A percentile compares a stretch with the other conserved stretches of the same genome.
Conservation (phyloP, 176 grass and related monocot genomes). For the Eleusine indica region DNA sequence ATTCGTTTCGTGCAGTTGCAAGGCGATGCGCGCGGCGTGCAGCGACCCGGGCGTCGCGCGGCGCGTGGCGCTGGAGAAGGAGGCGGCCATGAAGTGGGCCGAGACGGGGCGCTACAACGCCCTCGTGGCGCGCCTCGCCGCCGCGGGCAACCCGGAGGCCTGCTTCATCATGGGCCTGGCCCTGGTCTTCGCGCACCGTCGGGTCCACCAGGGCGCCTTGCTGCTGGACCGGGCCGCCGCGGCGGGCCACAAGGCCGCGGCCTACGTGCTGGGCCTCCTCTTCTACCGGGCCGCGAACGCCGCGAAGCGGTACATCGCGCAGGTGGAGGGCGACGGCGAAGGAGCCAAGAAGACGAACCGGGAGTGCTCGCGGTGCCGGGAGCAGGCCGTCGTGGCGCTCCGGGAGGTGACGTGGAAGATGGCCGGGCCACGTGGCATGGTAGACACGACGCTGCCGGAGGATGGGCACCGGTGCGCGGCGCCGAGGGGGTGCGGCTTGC, state of each 20-base stretch:
- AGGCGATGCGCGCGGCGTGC: neutral
- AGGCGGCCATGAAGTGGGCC: slow-evolving; percentile 22
- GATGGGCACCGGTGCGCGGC: neutral
- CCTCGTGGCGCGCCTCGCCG: slow-evolving; percentile 12
- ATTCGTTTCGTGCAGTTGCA: neutral
- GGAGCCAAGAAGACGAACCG: neutral
- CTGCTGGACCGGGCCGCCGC: neutral
- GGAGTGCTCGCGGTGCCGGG: neutral
- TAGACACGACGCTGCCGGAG: neutral
- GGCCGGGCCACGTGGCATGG: no score
- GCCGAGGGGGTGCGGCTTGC: neutral
- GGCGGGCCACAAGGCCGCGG: slow-evolving; percentile 11
- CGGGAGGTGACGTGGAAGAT: slow-evolving; percentile 13
- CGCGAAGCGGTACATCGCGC: neutral
- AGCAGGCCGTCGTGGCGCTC: neutral
- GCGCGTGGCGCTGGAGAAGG: slow-evolving; percentile 17
- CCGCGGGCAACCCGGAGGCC: slow-evolving; percentile 24
- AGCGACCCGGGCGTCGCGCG: neutral
- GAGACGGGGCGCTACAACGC: neutral
- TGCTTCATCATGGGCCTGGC: slow-evolving; percentile 10
- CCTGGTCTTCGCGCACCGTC: neutral
- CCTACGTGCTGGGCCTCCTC: slow-evolving; percentile 36
- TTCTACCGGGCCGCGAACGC: neutral
- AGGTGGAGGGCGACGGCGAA: slow-evolving; percentile 9
- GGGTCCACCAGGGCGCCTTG: neutral